Evolutionary conservation across 2,329 filamentous ascomycete species (phyloP).

Genomic region (Chaetomium strumarium): DNA sequence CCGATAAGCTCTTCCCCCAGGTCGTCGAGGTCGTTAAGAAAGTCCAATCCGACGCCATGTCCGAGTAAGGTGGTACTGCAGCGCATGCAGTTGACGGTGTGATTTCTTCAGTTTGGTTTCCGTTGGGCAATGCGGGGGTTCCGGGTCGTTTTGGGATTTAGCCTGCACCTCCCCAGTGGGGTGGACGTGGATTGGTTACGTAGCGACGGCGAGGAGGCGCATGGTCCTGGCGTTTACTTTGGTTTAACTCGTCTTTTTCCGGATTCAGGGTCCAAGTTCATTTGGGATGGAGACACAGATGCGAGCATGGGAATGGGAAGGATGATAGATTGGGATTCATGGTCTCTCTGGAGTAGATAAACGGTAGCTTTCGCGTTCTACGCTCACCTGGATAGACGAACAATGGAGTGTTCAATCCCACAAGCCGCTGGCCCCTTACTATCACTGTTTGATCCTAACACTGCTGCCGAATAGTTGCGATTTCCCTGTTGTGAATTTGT

Average conservation of each 20-base stretch:
- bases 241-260: background rate
- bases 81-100: background rate
- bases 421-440: too few relatives aligned
- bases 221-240: constrained; percentile 11
- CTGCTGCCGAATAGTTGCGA: background rate
- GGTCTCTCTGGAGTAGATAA: background rate
- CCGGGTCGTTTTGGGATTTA: background rate
- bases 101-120: constrained; percentile 2
- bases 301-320: constrained; percentile 3
- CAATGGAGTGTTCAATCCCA: too few relatives aligned
- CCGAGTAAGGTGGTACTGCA: constrained; percentile 16
- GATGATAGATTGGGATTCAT: background rate
- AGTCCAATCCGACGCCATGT: constrained; percentile 66
- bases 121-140: too few relatives aligned
- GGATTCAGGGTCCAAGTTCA: background rate
- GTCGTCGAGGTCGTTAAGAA: constrained; percentile 74
- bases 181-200: background rate
- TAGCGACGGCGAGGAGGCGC: constrained; percentile 7
- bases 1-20: constrained; percentile 70
- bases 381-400: too few relatives aligned
- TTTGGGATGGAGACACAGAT: constrained; percentile 1
- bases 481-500: too few relatives aligned
- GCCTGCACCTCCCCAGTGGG: background rate
- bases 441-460: background rate
- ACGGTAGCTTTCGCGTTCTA: background rate